Conservation (phyloP, 306 rosid species). For the Senna siamea region DNA sequence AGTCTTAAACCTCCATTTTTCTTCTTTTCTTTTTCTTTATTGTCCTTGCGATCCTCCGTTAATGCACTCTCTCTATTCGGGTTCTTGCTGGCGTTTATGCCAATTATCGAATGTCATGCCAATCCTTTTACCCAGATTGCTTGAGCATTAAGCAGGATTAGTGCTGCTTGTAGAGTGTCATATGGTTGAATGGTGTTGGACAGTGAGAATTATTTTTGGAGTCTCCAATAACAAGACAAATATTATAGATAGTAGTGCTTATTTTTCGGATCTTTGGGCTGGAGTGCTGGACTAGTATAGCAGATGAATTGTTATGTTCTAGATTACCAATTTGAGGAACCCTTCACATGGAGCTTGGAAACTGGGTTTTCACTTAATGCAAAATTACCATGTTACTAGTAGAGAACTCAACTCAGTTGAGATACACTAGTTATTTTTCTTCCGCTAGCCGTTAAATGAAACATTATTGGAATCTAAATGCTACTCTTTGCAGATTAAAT, state of each 20-base stretch:
- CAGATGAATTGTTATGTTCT: neutral
- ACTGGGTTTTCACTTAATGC: neutral
- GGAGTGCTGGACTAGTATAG: neutral
- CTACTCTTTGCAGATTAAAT: slow-evolving; percentile 60
- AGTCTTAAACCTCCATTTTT: slow-evolving; percentile 11
- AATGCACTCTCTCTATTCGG: neutral
- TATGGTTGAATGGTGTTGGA: neutral
- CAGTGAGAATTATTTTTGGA: neutral
- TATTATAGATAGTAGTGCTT: slow-evolving; percentile 9
- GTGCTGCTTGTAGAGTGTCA: neutral
- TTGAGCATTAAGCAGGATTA: neutral
- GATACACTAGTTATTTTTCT: slow-evolving; percentile 15
- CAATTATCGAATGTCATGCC: slow-evolving; percentile 19
- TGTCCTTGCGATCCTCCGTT: slow-evolving; percentile 23
- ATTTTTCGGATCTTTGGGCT: neutral
- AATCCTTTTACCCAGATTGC: slow-evolving; percentile 21
- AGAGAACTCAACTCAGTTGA: neutral
- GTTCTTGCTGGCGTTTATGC: neutral
- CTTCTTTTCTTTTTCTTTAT: neutral
- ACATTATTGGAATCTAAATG: slow-evolving; percentile 11
- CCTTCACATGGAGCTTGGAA: neutral
- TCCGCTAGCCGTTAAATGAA: slow-evolving; percentile 21
- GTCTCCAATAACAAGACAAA: neutral
- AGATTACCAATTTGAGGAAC: slow-evolving; percentile 5
- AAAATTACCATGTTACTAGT: neutral